phyloP scores from a whole-genome alignment of 306 rosid genomes.

The Nissolia schottii region DNA sequence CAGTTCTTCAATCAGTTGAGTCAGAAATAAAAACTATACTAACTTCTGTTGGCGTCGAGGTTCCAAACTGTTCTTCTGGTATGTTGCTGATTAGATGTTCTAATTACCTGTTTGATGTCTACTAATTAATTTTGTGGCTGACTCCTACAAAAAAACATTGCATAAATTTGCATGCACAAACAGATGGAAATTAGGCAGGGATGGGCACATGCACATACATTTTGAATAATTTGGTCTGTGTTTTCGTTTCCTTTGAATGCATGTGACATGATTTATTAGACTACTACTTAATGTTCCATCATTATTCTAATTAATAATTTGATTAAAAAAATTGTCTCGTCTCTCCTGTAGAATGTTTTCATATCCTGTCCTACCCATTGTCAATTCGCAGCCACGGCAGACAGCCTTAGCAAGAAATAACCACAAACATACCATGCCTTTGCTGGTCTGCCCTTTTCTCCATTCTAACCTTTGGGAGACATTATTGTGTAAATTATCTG shows the following conservation, averaged over 20 bases:
- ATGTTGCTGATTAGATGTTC: constrained; percentile 23
- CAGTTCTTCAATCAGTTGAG: constrained; percentile 50
- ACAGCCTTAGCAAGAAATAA: background rate
- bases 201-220: background rate
- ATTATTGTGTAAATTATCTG: background rate
- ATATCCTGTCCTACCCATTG: background rate
- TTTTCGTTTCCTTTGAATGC: background rate
- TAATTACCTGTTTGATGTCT: constrained; percentile 8
- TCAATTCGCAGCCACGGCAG: background rate
- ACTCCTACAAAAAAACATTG: background rate
- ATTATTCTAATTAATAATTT: background rate
- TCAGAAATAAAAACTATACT: constrained; percentile 64
- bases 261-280: constrained; percentile 3
- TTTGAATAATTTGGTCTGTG: background rate
- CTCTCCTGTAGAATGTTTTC: background rate
- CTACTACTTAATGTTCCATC: constrained; percentile 13
- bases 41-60: constrained; percentile 57
- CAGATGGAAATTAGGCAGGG: constrained; percentile 1
- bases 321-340: background rate
- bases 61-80: constrained; percentile 59
- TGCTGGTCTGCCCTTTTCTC: background rate
- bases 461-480: background rate
- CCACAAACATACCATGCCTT: background rate
- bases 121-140: constrained; percentile 10
- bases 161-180: background rate